Conservation (phyloP, 2,329 filamentous ascomycete genomes). For the Aureobasidium sp. region DNA sequence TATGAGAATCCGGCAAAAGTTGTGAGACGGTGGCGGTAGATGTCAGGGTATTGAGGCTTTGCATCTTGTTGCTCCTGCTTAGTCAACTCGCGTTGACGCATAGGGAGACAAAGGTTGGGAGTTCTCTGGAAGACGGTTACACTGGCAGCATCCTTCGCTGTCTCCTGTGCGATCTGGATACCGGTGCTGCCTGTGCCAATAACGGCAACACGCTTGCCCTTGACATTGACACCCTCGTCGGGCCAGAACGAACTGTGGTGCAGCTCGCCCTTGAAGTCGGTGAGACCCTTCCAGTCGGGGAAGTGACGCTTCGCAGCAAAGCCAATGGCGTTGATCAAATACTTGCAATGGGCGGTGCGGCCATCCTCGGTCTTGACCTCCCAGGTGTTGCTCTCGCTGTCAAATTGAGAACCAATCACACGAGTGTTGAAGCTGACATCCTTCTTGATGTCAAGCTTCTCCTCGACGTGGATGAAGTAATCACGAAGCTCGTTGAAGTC, state of each 20-base stretch:
- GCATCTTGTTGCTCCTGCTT: slow-evolving; percentile 44
- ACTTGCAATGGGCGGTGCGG: slow-evolving; percentile 34
- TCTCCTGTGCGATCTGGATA: slow-evolving; percentile 34
- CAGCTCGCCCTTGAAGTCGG: slow-evolving; percentile 34
- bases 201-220: slow-evolving; percentile 35
- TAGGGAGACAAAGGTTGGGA: slow-evolving; percentile 57
- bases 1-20: slow-evolving; percentile 56
- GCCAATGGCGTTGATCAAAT: slow-evolving; percentile 35
- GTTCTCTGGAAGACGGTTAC: slow-evolving; percentile 60
- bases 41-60: slow-evolving; percentile 36
- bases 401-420: slow-evolving; percentile 48
- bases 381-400: slow-evolving; percentile 45
- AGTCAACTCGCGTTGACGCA: slow-evolving; percentile 47
- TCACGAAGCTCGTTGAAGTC: slow-evolving; percentile 39
- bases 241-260: slow-evolving; percentile 39
- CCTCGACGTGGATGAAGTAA: slow-evolving; percentile 58
- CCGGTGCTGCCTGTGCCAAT: slow-evolving; percentile 39
- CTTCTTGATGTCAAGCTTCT: slow-evolving; percentile 49
- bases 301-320: slow-evolving; percentile 34
- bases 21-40: slow-evolving; percentile 48
- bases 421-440: slow-evolving; percentile 51
- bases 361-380: slow-evolving; percentile 47
- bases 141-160: slow-evolving; percentile 27
- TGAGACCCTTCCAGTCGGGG: slow-evolving; percentile 31
- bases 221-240: slow-evolving; percentile 27